phyloP scores from a whole-genome alignment of 1,284 basidiomycete species.

The Pseudozyma tsukubaensis region DNA sequence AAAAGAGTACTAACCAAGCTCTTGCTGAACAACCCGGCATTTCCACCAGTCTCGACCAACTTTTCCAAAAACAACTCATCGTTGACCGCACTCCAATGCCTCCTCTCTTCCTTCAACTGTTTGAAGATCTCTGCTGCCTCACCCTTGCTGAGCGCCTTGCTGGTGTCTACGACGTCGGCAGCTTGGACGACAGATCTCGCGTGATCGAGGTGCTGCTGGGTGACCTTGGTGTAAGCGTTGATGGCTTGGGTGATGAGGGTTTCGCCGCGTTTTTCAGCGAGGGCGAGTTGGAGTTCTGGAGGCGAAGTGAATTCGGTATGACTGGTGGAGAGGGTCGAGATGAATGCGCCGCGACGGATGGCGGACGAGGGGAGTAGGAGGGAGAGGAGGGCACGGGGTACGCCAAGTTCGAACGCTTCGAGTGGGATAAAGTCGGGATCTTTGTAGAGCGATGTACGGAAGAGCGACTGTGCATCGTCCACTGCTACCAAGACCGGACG shows the following conservation, averaged over 20 bases:
- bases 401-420: conserved; percentile 82
- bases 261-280: conserved; percentile 24
- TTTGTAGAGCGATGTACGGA: conserved; percentile 79
- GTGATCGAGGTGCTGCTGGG: conserved; percentile 45
- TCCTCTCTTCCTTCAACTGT: conserved; percentile 49
- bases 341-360: conserved; percentile 39
- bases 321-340: conserved; percentile 49
- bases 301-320: conserved; percentile 52
- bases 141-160: conserved; percentile 25
- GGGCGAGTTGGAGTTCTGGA: conserved; percentile 47
- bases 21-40: conserved; percentile 52
- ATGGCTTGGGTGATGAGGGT: conserved; percentile 36
- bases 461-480: conserved; percentile 87
- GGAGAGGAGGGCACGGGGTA: conserved; percentile 74
- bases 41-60: conserved; percentile 61
- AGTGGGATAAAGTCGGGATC: conserved; percentile 81
- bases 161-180: conserved; percentile 34
- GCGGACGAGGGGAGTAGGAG: conserved; percentile 40
- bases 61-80: conserved; percentile 63
- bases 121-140: conserved; percentile 55
- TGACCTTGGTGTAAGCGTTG: conserved; percentile 57
- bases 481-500: conserved; percentile 82
- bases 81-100: conserved; percentile 52
- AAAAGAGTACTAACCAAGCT: conserved; percentile 47
- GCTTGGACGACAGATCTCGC: conserved; percentile 27